Conservation (phyloP, 148 eudicot genomes). For the Vaccinium myrtillus region DNA sequence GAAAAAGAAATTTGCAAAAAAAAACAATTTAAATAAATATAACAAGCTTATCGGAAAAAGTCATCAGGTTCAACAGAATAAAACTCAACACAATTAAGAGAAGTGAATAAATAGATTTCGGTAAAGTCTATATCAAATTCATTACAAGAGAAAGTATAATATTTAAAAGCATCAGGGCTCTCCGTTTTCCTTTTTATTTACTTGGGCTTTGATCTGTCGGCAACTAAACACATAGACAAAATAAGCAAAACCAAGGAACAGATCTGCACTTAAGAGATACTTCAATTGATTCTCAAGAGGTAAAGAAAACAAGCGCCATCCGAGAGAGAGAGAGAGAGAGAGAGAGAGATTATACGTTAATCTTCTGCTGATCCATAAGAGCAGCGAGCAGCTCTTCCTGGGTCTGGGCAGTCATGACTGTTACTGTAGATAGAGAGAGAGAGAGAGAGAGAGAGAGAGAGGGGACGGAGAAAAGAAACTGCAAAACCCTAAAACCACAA, state of each 20-base stretch:
- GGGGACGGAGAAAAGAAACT: not conserved
- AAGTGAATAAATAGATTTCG: not conserved
- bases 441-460: too few species aligned
- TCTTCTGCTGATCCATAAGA: slow-evolving; percentile 21
- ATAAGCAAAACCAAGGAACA: not conserved
- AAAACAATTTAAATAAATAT: not conserved
- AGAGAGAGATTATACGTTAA: slow-evolving; percentile 12
- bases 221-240: not conserved
- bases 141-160: not conserved
- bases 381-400: slow-evolving; percentile 25
- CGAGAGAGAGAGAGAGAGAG: not conserved
- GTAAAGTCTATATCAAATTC: slow-evolving; percentile 1
- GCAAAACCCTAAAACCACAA: slow-evolving; percentile 8
- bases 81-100: not conserved
- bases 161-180: not conserved
- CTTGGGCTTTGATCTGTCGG: not conserved
- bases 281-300: not conserved
- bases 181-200: not conserved
- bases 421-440: not conserved
- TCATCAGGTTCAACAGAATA: not conserved
- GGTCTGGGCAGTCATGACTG: slow-evolving; percentile 20
- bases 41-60: not conserved
- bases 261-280: not conserved
- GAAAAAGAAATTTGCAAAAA: not conserved
- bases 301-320: not conserved